These are phyloP conservation scores for Rhodotorula mucilaginosa DNA, from an alignment of 1,284 basidiomycete genomes.

Conservation along the genomic window DNA sequence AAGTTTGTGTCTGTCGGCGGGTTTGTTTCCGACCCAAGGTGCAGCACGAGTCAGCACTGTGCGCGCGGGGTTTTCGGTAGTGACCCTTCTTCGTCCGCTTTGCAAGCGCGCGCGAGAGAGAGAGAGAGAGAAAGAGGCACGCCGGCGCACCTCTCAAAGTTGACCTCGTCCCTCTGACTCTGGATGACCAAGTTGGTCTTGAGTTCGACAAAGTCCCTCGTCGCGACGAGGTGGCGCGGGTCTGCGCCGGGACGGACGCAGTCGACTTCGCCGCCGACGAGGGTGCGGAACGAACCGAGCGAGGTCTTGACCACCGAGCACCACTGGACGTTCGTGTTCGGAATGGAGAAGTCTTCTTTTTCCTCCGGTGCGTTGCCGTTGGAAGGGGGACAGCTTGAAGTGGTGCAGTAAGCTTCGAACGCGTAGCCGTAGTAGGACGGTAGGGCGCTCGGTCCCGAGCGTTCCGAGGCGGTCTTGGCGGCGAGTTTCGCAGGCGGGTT, in stretches of 20 bases:
- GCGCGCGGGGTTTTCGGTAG: neutral
- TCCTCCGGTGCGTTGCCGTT: neutral
- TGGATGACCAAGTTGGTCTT: slow-evolving; percentile 85
- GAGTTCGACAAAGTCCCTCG: slow-evolving; percentile 69
- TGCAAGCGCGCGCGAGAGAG: no score
- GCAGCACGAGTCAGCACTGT: no score
- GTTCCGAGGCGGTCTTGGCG: slow-evolving; percentile 25
- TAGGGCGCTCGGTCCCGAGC: slow-evolving; percentile 8
- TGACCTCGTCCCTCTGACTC: slow-evolving; percentile 63
- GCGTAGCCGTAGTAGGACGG: slow-evolving; percentile 62
- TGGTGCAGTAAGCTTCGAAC: slow-evolving; percentile 82
- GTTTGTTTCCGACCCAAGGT: no score
- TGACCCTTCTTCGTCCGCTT: no score
- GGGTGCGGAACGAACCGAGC: slow-evolving; percentile 71
- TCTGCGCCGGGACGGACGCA: slow-evolving; percentile 53
- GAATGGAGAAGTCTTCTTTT: slow-evolving; percentile 65
- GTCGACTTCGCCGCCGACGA: slow-evolving; percentile 94
- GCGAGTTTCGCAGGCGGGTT: slow-evolving; percentile 28
- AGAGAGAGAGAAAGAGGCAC: no score
- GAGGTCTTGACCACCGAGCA: slow-evolving; percentile 89
- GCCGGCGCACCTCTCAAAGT: slow-evolving; percentile 81
- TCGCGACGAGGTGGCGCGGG: slow-evolving; percentile 12
- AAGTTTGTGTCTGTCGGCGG: slow-evolving; percentile 62
- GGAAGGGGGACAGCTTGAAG: slow-evolving; percentile 36
- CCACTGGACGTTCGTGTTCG: slow-evolving; percentile 95